Conservation (phyloP, 1,284 basidiomycete species). For the Agroathelia rolfsii region DNA sequence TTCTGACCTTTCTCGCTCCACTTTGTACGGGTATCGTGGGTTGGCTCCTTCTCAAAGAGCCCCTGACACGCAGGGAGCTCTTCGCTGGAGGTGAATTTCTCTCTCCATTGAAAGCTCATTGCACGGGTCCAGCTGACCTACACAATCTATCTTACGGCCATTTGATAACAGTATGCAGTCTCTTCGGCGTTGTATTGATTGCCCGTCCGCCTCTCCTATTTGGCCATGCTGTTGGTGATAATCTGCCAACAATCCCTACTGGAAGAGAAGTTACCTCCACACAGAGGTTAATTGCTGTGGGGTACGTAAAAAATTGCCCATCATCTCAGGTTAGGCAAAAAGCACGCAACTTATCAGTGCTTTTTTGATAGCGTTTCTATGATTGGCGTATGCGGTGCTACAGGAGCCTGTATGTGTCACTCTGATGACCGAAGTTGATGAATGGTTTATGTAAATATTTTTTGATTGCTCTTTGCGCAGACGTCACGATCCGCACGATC, state of each 20-base stretch:
- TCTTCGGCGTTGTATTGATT: constrained; percentile 56
- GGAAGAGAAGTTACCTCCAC: constrained; percentile 25
- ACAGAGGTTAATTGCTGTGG: constrained; percentile 41
- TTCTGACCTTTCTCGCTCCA: constrained; percentile 69
- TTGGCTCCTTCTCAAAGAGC: constrained; percentile 58
- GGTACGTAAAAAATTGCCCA: no score
- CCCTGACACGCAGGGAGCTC: constrained; percentile 46
- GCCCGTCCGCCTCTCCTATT: constrained; percentile 43
- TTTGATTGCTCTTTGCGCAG: constrained; percentile 22
- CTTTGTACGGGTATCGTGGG: constrained; percentile 62
- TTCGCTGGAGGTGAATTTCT: constrained; percentile 49
- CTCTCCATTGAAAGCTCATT: background rate
- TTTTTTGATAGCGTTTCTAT: constrained; percentile 34
- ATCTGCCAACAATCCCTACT: constrained; percentile 11
- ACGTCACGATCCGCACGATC: constrained; percentile 59
- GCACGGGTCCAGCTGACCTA: background rate
- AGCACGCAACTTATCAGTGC: no score
- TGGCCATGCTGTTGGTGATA: constrained; percentile 19
- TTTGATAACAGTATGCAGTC: constrained; percentile 33
- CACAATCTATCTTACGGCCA: background rate
- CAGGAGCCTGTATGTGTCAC: constrained; percentile 46
- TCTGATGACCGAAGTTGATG: background rate
- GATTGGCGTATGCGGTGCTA: constrained; percentile 50
- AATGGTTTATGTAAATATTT: no score
- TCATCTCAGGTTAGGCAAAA: no score